A percentile compares a stretch with the other conserved stretches of the same genome.
Evolutionary conservation across 2,329 filamentous ascomycete species (phyloP).

Genomic region (Raffaelea deltoideospora): DNA sequence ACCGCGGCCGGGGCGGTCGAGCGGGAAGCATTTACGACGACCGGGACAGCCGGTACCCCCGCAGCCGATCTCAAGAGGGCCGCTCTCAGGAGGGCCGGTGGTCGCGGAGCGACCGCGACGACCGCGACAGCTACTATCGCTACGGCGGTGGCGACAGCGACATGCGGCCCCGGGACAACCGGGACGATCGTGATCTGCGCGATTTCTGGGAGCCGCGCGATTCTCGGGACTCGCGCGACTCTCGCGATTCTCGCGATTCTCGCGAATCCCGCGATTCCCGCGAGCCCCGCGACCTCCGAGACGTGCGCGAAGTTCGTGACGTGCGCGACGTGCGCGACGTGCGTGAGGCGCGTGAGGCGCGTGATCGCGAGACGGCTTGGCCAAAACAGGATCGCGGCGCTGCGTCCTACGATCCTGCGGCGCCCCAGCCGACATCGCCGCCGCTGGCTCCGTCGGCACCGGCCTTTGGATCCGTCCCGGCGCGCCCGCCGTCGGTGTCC

Average conservation of each 20-base stretch:
- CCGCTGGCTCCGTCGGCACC: conserved; percentile 44
- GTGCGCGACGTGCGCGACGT: conserved; percentile 5
- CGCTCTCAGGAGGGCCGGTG: conserved; percentile 51
- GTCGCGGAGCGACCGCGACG: conserved; percentile 31
- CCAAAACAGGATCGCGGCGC: conserved; percentile 36
- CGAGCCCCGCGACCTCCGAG: conserved; percentile 22
- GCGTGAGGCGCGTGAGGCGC: conserved; percentile 23
- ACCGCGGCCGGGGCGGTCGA: conserved; percentile 31
- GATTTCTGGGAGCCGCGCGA: conserved; percentile 36
- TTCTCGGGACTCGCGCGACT: conserved; percentile 12
- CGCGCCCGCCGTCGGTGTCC: conserved; percentile 22
- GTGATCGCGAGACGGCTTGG: conserved; percentile 32
- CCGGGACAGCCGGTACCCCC: conserved; percentile 41
- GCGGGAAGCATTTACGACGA: conserved; percentile 39
- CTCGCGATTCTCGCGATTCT: conserved; percentile 19
- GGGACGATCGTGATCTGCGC: conserved; percentile 33
- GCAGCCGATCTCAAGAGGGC: conserved; percentile 52
- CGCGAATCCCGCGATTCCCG: conserved; percentile 28
- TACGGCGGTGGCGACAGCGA: conserved; percentile 20
- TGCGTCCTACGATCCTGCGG: conserved; percentile 27
- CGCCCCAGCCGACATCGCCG: conserved; percentile 34
- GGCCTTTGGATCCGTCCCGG: conserved; percentile 40
- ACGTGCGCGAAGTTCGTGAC: conserved; percentile 33
- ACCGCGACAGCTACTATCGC: conserved; percentile 29
- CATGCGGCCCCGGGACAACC: conserved; percentile 19